Evolutionary conservation across 495 filamentous ascomycete species (phyloP), one percentile per base, ranked within the genome.

Genomic region (Lophium mytilinum): DNA sequence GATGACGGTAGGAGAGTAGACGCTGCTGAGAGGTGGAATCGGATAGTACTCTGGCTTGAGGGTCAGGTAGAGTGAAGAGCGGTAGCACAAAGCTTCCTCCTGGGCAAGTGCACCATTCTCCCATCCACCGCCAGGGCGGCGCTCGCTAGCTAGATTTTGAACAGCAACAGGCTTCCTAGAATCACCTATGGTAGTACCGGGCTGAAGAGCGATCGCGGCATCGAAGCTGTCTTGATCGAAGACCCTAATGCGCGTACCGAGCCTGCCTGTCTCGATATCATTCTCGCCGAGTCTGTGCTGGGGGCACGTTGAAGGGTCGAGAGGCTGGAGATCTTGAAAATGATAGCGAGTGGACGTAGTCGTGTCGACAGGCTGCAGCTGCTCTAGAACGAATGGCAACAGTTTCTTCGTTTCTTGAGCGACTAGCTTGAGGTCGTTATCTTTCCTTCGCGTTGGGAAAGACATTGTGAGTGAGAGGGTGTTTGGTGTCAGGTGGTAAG

Each of bases 1-100:
- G 1, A 82, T 64, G 11, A 86, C 81, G 0, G 71, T 72, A 6
- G 79, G 80, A 0, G 84, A 80, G 61, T 84, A 88, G 19, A 88
- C 70, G 2, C 70, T 77, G 6, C 78, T 75, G 0, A 72, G 50
- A 14, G 75, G 67, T 0, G 73, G 71, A 18, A 87, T 56, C 0
- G 82, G 80, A 63, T 88, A 88, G 55, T 75, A 82, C 3, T 69
- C 57, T 9, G 67, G 63, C 12, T 76, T 75, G 0, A 89, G 75
- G 0, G 76, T 77, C 12, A 70, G 62, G 21, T 61, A 71, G 10
- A 88, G 76, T 4, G 78, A 83, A 57, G 78, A 83, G 39, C 83
- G 79, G 63, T 78, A 83, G 67, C 79, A 86, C n/a, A 87, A 67
- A 1, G 77, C 74, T 68, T 86, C 83, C 65, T 87, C 85, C 64